phyloP scores from a whole-genome alignment of 345 rosid genomes.

The Erysimum cheiranthoides region DNA sequence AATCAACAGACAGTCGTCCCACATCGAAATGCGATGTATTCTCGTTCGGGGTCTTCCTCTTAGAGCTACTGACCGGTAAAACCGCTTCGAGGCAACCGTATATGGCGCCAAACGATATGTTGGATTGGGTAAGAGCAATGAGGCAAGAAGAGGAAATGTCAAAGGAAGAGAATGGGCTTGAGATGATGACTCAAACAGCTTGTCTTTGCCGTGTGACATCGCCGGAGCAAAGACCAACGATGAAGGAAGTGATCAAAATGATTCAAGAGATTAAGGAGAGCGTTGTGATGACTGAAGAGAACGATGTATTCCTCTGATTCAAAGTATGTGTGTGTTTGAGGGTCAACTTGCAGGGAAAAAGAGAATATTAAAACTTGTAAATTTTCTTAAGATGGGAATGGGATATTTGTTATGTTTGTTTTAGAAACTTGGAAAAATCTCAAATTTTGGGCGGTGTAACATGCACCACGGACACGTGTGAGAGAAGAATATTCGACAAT shows the following conservation, averaged over 20 bases:
- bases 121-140: slow-evolving; percentile 76
- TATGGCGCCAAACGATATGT: slow-evolving; percentile 66
- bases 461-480: background rate
- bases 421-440: background rate
- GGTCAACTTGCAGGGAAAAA: background rate
- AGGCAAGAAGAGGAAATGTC: slow-evolving; percentile 59
- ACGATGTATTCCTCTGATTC: slow-evolving; percentile 9
- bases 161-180: slow-evolving; percentile 62
- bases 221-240: slow-evolving; percentile 80
- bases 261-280: slow-evolving; percentile 77
- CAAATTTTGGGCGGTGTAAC: slow-evolving; percentile 22
- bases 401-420: slow-evolving; percentile 1
- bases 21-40: slow-evolving; percentile 80
- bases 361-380: slow-evolving; percentile 12
- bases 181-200: slow-evolving; percentile 83
- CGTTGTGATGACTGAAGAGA: slow-evolving; percentile 41
- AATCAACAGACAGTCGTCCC: slow-evolving; percentile 50
- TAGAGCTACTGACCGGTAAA: slow-evolving; percentile 80
- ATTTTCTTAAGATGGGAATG: background rate
- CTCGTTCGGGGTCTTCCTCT: slow-evolving; percentile 76
- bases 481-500: background rate
- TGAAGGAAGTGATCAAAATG: slow-evolving; percentile 84
- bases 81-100: slow-evolving; percentile 80
- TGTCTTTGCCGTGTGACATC: slow-evolving; percentile 75
- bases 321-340: background rate